Percentiles rank a stretch among this genome's conserved stretches.
Conservation (phyloP, 225 moss, liverwort and hornwort genomes). For the Physcomitrellopsis africana region DNA sequence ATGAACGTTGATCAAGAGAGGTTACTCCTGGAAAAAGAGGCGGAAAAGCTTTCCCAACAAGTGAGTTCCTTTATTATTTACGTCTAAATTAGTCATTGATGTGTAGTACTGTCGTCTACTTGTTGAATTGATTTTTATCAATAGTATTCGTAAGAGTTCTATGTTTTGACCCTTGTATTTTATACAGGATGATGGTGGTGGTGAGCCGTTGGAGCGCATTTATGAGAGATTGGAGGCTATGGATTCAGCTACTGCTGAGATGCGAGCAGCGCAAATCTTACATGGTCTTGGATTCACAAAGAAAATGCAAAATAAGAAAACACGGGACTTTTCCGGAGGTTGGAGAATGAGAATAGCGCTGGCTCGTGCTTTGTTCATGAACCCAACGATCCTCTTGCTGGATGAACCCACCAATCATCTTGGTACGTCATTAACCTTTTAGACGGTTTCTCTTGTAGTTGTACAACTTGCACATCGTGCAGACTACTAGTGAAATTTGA, state of each 20-base stretch:
- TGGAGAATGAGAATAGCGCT: conserved; percentile 97
- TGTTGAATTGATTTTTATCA: too few relatives aligned
- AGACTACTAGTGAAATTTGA: not conserved
- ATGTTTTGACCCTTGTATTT: not conserved
- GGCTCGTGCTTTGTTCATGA: conserved; percentile 94
- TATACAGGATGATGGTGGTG: conserved; percentile 83
- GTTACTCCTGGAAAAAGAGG: conserved; percentile 78
- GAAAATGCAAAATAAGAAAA: conserved; percentile 94
- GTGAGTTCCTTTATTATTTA: conserved; percentile 31
- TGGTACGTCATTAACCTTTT: conserved; percentile 38
- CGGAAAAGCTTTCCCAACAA: conserved; percentile 78
- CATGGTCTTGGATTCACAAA: conserved; percentile 91
- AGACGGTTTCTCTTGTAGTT: not conserved
- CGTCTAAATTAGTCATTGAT: too few relatives aligned
- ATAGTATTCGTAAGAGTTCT: too few relatives aligned
- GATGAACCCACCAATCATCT: conserved; percentile 99
- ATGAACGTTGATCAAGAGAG: conserved; percentile 91
- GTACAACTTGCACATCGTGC: not conserved
- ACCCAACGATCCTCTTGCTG: conserved; percentile 89
- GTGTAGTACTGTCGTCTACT: too few relatives aligned
- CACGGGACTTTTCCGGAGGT: conserved; percentile 92
- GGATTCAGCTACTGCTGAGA: conserved; percentile 96
- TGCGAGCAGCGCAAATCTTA: conserved; percentile 86
- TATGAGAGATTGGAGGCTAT: conserved; percentile 90
- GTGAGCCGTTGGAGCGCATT: conserved; percentile 83